A percentile compares a stretch with the other conserved stretches of the same genome.
These are phyloP conservation scores for Alternaria triticina DNA, from an alignment of 2,329 filamentous ascomycete genomes.

Conservation along the genomic window DNA sequence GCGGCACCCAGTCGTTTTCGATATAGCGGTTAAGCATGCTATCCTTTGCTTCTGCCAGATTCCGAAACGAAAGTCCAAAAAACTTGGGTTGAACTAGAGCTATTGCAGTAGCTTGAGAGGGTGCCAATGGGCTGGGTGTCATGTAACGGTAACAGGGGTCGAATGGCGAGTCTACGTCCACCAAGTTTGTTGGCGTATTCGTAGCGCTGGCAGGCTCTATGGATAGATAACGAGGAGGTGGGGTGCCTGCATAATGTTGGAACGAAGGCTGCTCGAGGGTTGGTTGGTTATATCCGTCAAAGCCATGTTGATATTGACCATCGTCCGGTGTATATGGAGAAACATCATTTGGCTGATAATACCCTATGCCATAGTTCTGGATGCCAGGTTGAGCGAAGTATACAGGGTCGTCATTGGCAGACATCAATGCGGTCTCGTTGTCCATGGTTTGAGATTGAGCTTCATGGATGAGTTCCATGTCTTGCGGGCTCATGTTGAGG, in stretches of 20 bases:
- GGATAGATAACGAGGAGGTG: not conserved
- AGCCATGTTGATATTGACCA: not conserved
- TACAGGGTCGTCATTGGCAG: not conserved
- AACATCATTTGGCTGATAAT: not conserved
- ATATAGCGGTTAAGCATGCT: not conserved
- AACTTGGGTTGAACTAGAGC: not conserved
- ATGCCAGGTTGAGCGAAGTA: not conserved
- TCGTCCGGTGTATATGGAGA: not conserved
- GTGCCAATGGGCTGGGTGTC: not conserved
- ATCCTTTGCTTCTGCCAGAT: not conserved
- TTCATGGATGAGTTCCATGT: not conserved
- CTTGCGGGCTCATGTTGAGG: not conserved
- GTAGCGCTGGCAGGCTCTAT: not conserved
- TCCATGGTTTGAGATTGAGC: not conserved
- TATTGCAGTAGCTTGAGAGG: not conserved
- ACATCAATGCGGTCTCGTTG: not conserved
- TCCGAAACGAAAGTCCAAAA: not conserved
- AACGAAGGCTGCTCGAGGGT: not conserved
- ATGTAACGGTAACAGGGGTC: not conserved
- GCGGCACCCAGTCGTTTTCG: constrained; percentile 1
- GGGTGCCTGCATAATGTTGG: not conserved
- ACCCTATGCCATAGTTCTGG: not conserved
- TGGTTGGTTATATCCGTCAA: not conserved
- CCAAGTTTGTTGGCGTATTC: not conserved
- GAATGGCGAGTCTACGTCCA: not conserved